Conservation (phyloP, 2,329 filamentous ascomycete genomes). For the Fusarium sp. region DNA sequence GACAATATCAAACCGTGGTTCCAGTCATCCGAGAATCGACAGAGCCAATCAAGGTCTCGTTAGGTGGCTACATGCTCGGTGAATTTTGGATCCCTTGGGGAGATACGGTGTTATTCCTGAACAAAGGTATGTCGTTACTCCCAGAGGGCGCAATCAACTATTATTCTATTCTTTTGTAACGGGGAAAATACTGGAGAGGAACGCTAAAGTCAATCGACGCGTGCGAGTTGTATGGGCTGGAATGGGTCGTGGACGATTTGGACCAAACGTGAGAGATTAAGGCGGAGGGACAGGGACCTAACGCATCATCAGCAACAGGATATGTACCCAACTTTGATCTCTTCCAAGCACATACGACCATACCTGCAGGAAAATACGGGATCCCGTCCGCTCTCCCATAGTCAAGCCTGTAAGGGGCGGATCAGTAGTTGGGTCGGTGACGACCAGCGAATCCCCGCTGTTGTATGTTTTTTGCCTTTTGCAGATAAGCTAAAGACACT, state of each 20-base stretch:
- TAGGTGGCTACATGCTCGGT: neutral
- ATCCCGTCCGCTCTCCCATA: neutral
- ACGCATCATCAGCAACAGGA: rapidly evolving
- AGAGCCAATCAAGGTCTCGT: neutral
- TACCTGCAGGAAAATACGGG: neutral
- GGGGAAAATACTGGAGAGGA: no score
- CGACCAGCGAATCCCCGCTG: neutral
- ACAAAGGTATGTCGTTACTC: neutral
- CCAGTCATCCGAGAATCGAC: neutral
- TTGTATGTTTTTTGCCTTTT: neutral
- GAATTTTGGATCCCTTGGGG: neutral
- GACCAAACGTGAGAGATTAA: no score
- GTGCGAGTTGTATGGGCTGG: no score
- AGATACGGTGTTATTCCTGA: neutral
- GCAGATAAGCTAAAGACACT: no score
- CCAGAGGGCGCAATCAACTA: no score
- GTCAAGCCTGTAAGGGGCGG: neutral
- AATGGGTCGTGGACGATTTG: no score
- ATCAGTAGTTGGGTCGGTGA: neutral
- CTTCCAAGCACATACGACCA: neutral
- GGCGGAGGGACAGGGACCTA: no score
- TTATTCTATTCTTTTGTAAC: no score
- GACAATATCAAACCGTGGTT: neutral
- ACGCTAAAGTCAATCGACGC: no score
- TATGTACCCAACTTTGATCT: rapidly evolving